phyloP scores from a whole-genome alignment of 2,329 filamentous ascomycete genomes.

The Penicillium sp. region DNA sequence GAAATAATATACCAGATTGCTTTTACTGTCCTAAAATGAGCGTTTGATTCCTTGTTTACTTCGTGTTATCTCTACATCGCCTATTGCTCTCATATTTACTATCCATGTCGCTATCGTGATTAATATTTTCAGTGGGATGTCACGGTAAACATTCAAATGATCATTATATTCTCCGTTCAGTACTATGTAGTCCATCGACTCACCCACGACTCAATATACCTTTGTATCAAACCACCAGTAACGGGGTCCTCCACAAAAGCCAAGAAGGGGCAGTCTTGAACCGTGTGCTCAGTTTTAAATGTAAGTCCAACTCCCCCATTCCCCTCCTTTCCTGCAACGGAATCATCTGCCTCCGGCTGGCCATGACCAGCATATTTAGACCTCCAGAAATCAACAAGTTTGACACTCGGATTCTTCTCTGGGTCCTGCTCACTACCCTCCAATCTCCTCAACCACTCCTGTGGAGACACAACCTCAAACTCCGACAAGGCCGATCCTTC shows the following conservation, averaged over 20 bases:
- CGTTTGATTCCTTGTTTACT: background rate
- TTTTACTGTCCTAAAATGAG: background rate
- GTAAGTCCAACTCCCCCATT: constrained; percentile 2
- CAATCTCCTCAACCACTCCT: constrained; percentile 37
- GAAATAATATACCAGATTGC: background rate
- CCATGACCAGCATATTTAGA: constrained; percentile 46
- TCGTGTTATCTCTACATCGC: too few relatives aligned
- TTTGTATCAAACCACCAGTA: constrained; percentile 14
- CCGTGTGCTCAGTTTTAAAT: constrained; percentile 18
- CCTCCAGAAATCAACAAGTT: constrained; percentile 55
- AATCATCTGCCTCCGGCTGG: background rate
- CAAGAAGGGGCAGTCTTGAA: constrained; percentile 18
- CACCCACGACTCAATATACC: constrained; percentile 24
- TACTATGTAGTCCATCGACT: constrained; percentile 14
- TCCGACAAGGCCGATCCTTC: constrained; percentile 26
- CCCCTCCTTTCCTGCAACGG: background rate
- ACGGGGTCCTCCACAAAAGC: constrained; percentile 19
- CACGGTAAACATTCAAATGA: background rate
- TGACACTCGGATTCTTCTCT: constrained; percentile 52
- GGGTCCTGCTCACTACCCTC: constrained; percentile 51
- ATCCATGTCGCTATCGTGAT: background rate
- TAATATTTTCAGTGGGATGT: background rate
- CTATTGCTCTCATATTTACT: background rate
- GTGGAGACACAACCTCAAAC: constrained; percentile 34
- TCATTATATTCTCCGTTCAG: background rate